Evolutionary conservation across 345 rosid genomes (phyloP).

Genomic region (Triadica sebifera): DNA sequence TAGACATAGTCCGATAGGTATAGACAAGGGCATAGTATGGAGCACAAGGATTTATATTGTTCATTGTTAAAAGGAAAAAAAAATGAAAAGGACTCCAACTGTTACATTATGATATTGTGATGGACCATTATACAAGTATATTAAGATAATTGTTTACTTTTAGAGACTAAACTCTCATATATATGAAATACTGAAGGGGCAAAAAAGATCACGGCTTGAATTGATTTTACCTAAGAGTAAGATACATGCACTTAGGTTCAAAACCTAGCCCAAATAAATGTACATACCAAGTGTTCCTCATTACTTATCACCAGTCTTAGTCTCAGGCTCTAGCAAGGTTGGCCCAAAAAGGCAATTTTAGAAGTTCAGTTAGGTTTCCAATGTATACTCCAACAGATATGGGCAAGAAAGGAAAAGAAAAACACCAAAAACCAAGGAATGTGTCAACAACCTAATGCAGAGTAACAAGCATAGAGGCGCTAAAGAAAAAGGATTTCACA

Average conservation of each 20-base stretch:
- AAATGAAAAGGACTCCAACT: not conserved
- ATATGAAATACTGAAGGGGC: not conserved
- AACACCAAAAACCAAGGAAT: too few relatives aligned
- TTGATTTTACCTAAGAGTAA: not conserved
- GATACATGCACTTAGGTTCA: not conserved
- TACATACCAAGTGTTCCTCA: not conserved
- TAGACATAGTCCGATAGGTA: not conserved
- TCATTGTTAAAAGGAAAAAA: not conserved
- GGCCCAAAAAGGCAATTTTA: not conserved
- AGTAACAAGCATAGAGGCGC: not conserved
- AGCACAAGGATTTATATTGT: not conserved
- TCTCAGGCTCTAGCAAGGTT: not conserved
- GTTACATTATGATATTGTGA: not conserved
- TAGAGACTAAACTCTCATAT: not conserved
- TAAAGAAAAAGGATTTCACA: not conserved
- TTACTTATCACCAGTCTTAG: not conserved
- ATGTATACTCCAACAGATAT: not conserved
- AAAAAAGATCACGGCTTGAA: not conserved
- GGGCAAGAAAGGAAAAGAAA: not conserved
- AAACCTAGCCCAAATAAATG: not conserved
- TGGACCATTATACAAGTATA: not conserved
- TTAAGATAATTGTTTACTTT: not conserved
- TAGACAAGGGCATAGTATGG: not conserved
- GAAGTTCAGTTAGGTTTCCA: not conserved
- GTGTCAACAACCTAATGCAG: not conserved